Evolutionary conservation across 148 eudicot species (phyloP).

Genomic region (Heliosperma pusillum): DNA sequence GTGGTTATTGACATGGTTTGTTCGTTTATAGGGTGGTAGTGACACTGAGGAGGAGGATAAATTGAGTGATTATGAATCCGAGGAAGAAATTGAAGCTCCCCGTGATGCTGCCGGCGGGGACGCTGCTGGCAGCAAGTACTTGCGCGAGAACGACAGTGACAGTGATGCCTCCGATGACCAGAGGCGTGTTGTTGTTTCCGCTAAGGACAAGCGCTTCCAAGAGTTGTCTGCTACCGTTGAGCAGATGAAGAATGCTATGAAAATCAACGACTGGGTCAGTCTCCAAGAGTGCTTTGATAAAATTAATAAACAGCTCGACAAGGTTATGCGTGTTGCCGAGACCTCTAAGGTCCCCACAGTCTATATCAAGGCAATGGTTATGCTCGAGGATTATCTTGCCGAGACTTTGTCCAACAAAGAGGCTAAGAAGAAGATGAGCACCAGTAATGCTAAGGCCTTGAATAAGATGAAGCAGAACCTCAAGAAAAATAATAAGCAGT

Average conservation of each 20-base stretch:
- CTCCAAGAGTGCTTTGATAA: constrained; percentile 80
- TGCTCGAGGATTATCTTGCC: constrained; percentile 73
- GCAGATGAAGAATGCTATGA: constrained; percentile 85
- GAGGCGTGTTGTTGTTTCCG: constrained; percentile 59
- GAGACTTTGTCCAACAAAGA: constrained; percentile 78
- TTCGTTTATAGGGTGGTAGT: constrained; percentile 47
- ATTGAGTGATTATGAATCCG: constrained; percentile 22
- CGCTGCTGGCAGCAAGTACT: constrained; percentile 32
- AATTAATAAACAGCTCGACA: constrained; percentile 84
- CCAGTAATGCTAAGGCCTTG: constrained; percentile 73
- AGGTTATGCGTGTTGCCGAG: constrained; percentile 73
- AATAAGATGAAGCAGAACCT: constrained; percentile 87
- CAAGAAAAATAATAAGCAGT: constrained; percentile 83
- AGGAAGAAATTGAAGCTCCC: background rate
- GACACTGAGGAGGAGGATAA: constrained; percentile 63
- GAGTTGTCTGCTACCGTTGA: constrained; percentile 83
- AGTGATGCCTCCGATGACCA: constrained; percentile 60
- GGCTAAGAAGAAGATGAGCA: constrained; percentile 82
- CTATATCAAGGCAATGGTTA: constrained; percentile 71
- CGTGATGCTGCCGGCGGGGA: background rate
- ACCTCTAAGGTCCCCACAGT: constrained; percentile 54
- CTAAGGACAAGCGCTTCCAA: constrained; percentile 77
- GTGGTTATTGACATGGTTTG: too few species aligned
- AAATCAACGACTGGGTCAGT: constrained; percentile 91
- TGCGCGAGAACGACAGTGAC: constrained; percentile 35